Evolutionary conservation across 768 basidiomycete genomes (phyloP).

Genomic region (Coprinopsis marcescibilis): DNA sequence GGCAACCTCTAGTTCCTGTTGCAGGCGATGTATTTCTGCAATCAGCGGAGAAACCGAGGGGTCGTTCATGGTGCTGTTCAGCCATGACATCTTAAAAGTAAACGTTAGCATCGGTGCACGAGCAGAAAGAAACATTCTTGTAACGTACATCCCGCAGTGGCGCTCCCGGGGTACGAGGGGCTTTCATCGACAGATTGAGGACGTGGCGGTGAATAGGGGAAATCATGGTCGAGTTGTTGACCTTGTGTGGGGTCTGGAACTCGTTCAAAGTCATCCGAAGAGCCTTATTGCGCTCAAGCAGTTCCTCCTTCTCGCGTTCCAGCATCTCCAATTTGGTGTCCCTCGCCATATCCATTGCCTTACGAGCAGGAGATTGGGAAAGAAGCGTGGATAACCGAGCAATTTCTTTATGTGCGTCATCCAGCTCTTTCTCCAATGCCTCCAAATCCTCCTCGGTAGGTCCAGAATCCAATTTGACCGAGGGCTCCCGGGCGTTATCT

Average conservation of each 20-base stretch:
- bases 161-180: slow-evolving; percentile 73
- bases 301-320: slow-evolving; percentile 70
- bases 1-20: slow-evolving; percentile 69
- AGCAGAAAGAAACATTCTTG: neutral
- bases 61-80: slow-evolving; percentile 56
- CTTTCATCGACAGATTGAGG: slow-evolving; percentile 58
- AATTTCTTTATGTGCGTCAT: slow-evolving; percentile 71
- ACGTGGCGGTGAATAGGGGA: slow-evolving; percentile 77
- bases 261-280: slow-evolving; percentile 49
- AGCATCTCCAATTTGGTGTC: slow-evolving; percentile 72
- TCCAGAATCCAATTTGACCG: slow-evolving; percentile 18
- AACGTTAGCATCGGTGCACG: slow-evolving; percentile 5
- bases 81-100: slow-evolving; percentile 60
- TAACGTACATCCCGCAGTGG: slow-evolving; percentile 70
- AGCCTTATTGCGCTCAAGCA: slow-evolving; percentile 63
- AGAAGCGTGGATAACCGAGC: slow-evolving; percentile 61
- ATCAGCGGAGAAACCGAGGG: slow-evolving; percentile 55
- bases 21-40: slow-evolving; percentile 67
- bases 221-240: slow-evolving; percentile 50
- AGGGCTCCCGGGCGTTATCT: slow-evolving; percentile 20
- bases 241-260: slow-evolving; percentile 52
- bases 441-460: slow-evolving; percentile 53
- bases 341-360: slow-evolving; percentile 72
- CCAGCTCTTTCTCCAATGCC: slow-evolving; percentile 69
- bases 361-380: slow-evolving; percentile 66